These are phyloP conservation scores for Huntiella decipiens DNA, from an alignment of 2,329 filamentous ascomycete genomes.

Conservation along the genomic window DNA sequence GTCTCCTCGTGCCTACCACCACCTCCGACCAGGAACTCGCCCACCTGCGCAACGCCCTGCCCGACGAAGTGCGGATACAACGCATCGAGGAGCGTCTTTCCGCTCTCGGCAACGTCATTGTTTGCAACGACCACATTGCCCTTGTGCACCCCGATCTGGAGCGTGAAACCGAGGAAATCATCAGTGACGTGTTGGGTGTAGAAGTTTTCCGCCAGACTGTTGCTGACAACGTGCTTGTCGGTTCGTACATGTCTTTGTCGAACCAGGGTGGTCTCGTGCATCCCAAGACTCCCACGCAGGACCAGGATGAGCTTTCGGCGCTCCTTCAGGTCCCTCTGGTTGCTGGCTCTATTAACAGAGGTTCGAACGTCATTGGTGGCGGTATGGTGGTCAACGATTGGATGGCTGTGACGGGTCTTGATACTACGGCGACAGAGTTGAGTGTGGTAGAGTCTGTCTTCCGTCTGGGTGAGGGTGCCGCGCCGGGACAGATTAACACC, in stretches of 20 bases:
- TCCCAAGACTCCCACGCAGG: conserved; percentile 89
- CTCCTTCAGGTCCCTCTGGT: conserved; percentile 91
- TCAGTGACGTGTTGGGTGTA: conserved; percentile 79
- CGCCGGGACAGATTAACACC: conserved; percentile 59
- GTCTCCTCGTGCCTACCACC: conserved; percentile 84
- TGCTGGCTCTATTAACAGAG: conserved; percentile 82
- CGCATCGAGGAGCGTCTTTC: conserved; percentile 94
- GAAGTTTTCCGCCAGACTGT: conserved; percentile 90
- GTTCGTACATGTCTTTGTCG: conserved; percentile 87
- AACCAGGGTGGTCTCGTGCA: conserved; percentile 96
- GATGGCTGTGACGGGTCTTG: conserved; percentile 80
- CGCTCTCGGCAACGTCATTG: conserved; percentile 92
- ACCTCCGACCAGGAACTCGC: conserved; percentile 97
- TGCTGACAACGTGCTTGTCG: conserved; percentile 89
- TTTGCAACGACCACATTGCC: conserved; percentile 89
- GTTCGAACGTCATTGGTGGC: conserved; percentile 84
- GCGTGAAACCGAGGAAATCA: conserved; percentile 95
- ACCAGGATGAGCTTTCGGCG: conserved; percentile 91
- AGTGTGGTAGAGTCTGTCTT: conserved; percentile 95
- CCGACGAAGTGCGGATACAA: conserved; percentile 82
- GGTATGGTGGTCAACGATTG: conserved; percentile 95
- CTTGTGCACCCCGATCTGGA: conserved; percentile 92
- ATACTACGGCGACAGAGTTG: conserved; percentile 86
- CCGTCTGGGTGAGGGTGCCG: conserved; percentile 72
- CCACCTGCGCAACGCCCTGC: conserved; percentile 86